phyloP scores from a whole-genome alignment of 1,139 yeast genomes.

The Arxiozyma heterogenica region DNA sequence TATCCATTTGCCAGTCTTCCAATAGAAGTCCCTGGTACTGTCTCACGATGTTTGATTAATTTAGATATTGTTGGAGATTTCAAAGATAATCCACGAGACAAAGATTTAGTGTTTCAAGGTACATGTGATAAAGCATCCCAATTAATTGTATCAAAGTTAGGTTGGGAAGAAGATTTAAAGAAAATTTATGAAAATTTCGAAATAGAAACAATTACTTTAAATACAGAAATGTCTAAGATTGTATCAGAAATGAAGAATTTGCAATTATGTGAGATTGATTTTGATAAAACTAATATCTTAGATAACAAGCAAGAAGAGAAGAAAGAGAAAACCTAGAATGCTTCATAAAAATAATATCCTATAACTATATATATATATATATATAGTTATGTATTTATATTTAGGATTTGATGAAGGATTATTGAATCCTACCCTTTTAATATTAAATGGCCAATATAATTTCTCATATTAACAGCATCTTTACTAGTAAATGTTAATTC shows the following conservation, averaged over 20 bases:
- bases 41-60: conserved; percentile 62
- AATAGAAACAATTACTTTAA: conserved; percentile 14
- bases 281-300: neutral
- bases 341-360: neutral
- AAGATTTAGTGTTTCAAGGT: conserved; percentile 52
- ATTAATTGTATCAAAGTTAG: conserved; percentile 44
- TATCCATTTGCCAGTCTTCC: conserved; percentile 85
- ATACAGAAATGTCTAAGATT: conserved; percentile 14
- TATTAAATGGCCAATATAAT: conserved; percentile 46
- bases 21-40: conserved; percentile 41
- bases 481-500: conserved; percentile 50
- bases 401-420: neutral
- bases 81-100: conserved; percentile 38
- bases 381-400: no score
- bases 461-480: conserved; percentile 63
- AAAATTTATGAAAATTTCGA: conserved; percentile 7
- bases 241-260: conserved; percentile 10
- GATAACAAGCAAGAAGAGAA: neutral
- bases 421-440: conserved; percentile 9
- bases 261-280: neutral
- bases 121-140: conserved; percentile 59
- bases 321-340: conserved; percentile 8
- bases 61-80: conserved; percentile 72
- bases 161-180: conserved; percentile 52
- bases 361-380: neutral